Base-by-base conservation (phyloP, 495 filamentous ascomycete species). In the Penicillium canescens region DNA sequence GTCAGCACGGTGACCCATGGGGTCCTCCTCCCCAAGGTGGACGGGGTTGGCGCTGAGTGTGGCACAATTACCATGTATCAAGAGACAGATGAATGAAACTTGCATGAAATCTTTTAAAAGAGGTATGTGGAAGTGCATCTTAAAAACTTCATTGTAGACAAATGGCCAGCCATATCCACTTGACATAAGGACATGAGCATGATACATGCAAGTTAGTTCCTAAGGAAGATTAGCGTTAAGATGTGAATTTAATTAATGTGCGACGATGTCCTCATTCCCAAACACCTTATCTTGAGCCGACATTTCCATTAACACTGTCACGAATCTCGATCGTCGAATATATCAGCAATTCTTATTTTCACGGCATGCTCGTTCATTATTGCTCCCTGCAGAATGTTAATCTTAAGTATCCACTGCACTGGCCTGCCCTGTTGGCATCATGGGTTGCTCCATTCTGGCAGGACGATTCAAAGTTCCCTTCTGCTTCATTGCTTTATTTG, bases 351-450 rank as follows among this genome's bases (percentile, higher is more conserved):
- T 6, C 14, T 44, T 20, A 21, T 54, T 20, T 23, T 64, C 16
- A 46, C 42, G n/a, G 46, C 52, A 3, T 57, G 42, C 14, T 46
- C 47, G 1, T 50, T 85, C 1, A 51, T 83, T 0, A 74, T 85
- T 0, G 80, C 82, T 52, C 76, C 0, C 69, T 85, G 6, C 78
- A 85, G 52, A 73, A 85, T 46, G 79, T 65, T 13, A 80, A 78
- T 67, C 41, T 68, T 68, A 14, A 73, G 68, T 21, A 51, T 74
- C 3, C 65, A 56, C 50, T 21, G 61, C 61, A n/a, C 36, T 65
- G 11, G 59, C 54, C 47, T 51, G 54, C n/a, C 62, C 66, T 1
- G 23, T 69, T 14, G 69, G 64, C 9, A 58, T 57, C 11, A 50
- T 59, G 1, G 9, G 39, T 14, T 57, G 63, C 33, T 54, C 59